These are phyloP conservation scores for Boletus mariae DNA, from an alignment of 1,284 basidiomycete genomes.

Conservation along the genomic window DNA sequence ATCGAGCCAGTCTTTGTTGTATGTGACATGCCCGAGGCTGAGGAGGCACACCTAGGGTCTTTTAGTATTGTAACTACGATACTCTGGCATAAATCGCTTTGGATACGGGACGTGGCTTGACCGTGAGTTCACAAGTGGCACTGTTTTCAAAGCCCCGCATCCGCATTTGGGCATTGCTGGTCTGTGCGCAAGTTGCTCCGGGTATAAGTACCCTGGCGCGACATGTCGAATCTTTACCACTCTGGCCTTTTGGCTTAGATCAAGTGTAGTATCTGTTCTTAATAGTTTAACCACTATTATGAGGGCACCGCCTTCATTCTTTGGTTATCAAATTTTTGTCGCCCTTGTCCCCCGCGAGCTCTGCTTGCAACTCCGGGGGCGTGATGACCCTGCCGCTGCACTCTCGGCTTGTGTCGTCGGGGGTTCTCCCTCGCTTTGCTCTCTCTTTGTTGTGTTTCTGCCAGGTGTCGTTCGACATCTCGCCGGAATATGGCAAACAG, in stretches of 20 bases:
- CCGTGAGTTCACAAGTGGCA: not conserved
- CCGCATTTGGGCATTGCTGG: not conserved
- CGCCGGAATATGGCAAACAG: slow-evolving; percentile 16
- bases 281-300: slow-evolving; percentile 37
- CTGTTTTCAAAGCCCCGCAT: not conserved
- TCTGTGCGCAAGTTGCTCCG: slow-evolving; percentile 8
- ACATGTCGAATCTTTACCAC: slow-evolving; percentile 3
- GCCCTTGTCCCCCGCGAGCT: slow-evolving; percentile 32
- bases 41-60: slow-evolving; percentile 10
- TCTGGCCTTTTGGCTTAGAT: slow-evolving; percentile 62
- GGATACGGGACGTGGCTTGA: slow-evolving; percentile 15
- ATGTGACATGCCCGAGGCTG: slow-evolving; percentile 21
- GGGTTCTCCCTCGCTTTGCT: slow-evolving; percentile 17
- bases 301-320: slow-evolving; percentile 33
- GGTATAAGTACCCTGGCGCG: slow-evolving; percentile 9
- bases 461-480: slow-evolving; percentile 31
- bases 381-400: slow-evolving; percentile 36
- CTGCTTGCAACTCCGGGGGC: slow-evolving; percentile 34
- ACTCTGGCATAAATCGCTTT: slow-evolving; percentile 30
- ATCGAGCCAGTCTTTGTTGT: slow-evolving; percentile 29
- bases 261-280: slow-evolving; percentile 79
- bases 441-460: slow-evolving; percentile 28
- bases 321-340: slow-evolving; percentile 34
- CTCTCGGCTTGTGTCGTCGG: slow-evolving; percentile 31
- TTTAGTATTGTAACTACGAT: slow-evolving; percentile 29